Conservation (phyloP, 176 grass and related monocot genomes). For the Aechmea fasciata region DNA sequence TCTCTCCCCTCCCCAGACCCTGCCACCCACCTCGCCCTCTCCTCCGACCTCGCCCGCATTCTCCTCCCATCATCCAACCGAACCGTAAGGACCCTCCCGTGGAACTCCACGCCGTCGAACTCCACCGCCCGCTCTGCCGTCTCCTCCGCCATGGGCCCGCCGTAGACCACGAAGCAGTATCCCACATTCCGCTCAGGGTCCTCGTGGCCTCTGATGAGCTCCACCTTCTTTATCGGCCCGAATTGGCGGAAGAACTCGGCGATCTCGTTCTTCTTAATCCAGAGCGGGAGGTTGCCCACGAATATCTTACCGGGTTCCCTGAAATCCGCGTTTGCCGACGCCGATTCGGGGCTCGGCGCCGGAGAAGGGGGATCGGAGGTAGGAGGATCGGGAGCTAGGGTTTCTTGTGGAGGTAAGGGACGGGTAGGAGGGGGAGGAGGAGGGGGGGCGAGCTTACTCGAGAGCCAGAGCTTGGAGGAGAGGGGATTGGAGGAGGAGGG, state of each 20-base stretch:
- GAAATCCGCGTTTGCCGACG: conserved; percentile 20
- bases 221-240: conserved; percentile 68
- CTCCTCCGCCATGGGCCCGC: conserved; percentile 38
- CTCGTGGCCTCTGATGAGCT: conserved; percentile 63
- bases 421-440: conserved; percentile 18
- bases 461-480: conserved; percentile 78
- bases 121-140: conserved; percentile 48
- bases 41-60: conserved; percentile 54
- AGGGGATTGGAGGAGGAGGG: conserved; percentile 39
- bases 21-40: conserved; percentile 29
- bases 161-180: conserved; percentile 89
- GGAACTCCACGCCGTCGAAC: conserved; percentile 79
- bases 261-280: conserved; percentile 64
- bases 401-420: neutral
- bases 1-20: conserved; percentile 23
- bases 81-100: conserved; percentile 62
- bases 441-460: conserved; percentile 66
- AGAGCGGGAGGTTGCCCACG: conserved; percentile 71
- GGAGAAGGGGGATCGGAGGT: neutral
- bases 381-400: neutral
- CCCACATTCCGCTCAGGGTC: conserved; percentile 73
- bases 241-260: conserved; percentile 87
- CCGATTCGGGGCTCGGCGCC: conserved; percentile 7
- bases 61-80: conserved; percentile 75
- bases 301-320: conserved; percentile 76